Conservation (phyloP, 1,284 basidiomycete genomes). For the Ustilago sp. region DNA sequence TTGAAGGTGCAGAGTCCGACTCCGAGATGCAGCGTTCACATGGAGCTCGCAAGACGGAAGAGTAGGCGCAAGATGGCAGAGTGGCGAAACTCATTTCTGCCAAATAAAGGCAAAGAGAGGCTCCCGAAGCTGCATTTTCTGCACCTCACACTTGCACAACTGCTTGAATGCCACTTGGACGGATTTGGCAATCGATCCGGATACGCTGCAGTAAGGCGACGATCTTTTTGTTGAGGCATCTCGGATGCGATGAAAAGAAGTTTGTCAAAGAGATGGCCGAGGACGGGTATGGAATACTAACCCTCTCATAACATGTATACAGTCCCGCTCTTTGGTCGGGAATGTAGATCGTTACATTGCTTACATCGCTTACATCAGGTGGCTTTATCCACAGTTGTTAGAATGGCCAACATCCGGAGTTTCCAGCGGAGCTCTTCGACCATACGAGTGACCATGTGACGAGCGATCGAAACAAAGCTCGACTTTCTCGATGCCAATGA, state of each 20-base stretch:
- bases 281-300: constrained; percentile 2
- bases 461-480: no score
- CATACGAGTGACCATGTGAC: no score
- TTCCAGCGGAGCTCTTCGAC: no score
- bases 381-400: no score
- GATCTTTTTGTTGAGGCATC: constrained; percentile 2
- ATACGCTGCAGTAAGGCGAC: neutral
- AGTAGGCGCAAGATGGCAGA: constrained; percentile 11
- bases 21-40: constrained; percentile 31
- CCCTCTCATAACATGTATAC: neutral
- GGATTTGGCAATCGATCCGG: neutral
- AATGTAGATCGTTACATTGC: no score
- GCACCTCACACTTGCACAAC: neutral
- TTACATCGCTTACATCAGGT: no score
- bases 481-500: neutral
- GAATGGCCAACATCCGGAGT: no score
- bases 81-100: neutral
- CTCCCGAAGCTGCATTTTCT: constrained; percentile 6
- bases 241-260: neutral
- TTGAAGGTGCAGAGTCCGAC: constrained; percentile 20
- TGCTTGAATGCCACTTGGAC: neutral
- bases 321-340: no score
- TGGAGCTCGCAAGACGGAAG: neutral
- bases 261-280: constrained; percentile 1
- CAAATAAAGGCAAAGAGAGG: neutral